Percentiles rank a stretch among this genome's conserved stretches.
Evolutionary conservation across 495 filamentous ascomycete genomes (phyloP).

Genomic region (Aspergillus hancockii): DNA sequence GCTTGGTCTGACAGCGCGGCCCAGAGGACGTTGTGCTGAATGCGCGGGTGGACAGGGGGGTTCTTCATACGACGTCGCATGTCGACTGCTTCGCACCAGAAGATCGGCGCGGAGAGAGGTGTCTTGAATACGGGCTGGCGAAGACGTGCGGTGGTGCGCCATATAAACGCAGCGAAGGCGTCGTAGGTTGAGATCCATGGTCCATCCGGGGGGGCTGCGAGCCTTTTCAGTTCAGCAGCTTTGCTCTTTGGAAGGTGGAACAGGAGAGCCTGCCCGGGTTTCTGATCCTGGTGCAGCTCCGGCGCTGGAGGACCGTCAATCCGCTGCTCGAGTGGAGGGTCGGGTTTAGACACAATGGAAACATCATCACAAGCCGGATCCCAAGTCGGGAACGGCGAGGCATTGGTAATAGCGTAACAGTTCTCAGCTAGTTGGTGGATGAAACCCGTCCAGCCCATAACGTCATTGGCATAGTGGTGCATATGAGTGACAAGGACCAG

Average conservation of each 20-base stretch:
- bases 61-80: conserved; percentile 38
- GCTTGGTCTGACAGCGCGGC: conserved; percentile 21
- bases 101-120: conserved; percentile 21
- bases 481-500: conserved; percentile 42
- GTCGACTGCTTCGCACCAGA: conserved; percentile 37
- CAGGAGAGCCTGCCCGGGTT: conserved; percentile 26
- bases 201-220: conserved; percentile 31
- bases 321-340: conserved; percentile 14
- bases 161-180: conserved; percentile 41
- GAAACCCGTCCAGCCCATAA: conserved; percentile 40
- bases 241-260: conserved; percentile 47
- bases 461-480: conserved; percentile 44
- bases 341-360: conserved; percentile 26
- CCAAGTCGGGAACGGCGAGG: conserved; percentile 33
- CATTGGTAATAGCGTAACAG: conserved; percentile 31
- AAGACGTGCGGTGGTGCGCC: conserved; percentile 33
- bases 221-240: conserved; percentile 38
- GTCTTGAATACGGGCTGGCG: conserved; percentile 32
- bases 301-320: conserved; percentile 34
- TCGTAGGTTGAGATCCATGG: conserved; percentile 46
- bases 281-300: conserved; percentile 32
- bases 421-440: conserved; percentile 43
- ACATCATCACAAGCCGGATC: conserved; percentile 29
- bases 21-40: conserved; percentile 38
- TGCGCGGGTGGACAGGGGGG: conserved; percentile 29